Base-by-base conservation (phyloP, 441 rosid genomes). In the Aleurites moluccanus region DNA sequence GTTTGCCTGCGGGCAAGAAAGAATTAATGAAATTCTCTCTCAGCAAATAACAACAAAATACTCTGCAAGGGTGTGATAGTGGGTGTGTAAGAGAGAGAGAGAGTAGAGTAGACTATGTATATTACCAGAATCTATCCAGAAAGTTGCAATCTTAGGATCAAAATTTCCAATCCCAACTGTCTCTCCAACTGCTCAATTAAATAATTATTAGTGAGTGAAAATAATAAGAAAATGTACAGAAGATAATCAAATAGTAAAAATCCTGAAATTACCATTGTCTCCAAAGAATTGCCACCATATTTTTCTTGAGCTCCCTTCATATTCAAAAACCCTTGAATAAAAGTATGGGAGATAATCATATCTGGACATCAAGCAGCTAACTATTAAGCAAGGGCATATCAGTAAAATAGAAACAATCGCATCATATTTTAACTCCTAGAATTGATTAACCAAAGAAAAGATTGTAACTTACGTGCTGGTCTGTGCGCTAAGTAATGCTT, bases 281-380 rank as follows among this genome's bases (percentile, higher is more conserved):
- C 97, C 99, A 13, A 83, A 92, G 83, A 95, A 91, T 78, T 91
- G 98, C 97, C 99, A 92, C 97, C 96, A 95, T 53, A 91, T 82
- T 84, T 92, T 95, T 82, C 97, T 86, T 56, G 89, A 79, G 88
- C 98, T 95, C 57, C 98, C 97, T 83, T 92, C 97, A 70, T 89
- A 89, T 87, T 91, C 94, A 73, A 95, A 95, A 56, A 90, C 92
- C 78, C 99, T 91, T 0, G 96, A 95, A 80, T 95, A 95, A 72
- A 92, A 95, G 56, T 88, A 90, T 10, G 98, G 98, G 73, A 95
- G 96, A 85, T 91, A 92, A 79, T 95, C 97, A 44, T 95, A 95
- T 33, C 99, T 95, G 89, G 77, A 82, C 56, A 59, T 50, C 63
- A 73, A 75, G 74, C 33, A 67, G 69, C 11, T 30, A 67, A 27